Conservation (phyloP, 73 alveolate species). For the Paramecium sonneborni region DNA sequence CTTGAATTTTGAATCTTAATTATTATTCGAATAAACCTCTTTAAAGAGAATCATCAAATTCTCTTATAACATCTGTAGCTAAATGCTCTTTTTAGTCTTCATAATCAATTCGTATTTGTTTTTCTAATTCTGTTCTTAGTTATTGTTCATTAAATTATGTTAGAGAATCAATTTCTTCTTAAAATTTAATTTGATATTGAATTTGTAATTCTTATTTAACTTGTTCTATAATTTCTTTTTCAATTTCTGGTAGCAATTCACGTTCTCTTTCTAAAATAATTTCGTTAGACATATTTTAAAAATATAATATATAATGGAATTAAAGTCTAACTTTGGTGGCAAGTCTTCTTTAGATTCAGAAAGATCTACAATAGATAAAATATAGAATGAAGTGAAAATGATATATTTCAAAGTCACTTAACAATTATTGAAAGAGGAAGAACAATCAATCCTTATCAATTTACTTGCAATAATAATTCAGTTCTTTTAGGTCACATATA, state of each 20-base stretch:
- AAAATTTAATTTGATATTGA: background rate
- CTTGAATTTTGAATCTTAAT: conserved; percentile 14
- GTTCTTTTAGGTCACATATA: background rate
- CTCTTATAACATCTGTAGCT: background rate
- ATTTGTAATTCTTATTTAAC: background rate
- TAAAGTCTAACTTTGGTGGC: conserved; percentile 43
- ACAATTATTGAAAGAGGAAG: background rate
- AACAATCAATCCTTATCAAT: background rate
- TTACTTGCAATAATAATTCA: background rate
- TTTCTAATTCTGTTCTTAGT: background rate
- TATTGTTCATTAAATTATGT: background rate
- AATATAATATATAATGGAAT: conserved; percentile 7
- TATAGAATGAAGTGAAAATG: background rate
- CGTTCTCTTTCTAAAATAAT: conserved; percentile 21
- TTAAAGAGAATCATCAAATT: conserved; percentile 13
- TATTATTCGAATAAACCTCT: conserved; percentile 18
- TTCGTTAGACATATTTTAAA: conserved; percentile 35
- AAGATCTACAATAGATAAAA: background rate
- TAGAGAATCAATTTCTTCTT: background rate
- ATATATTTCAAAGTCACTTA: conserved; percentile 9
- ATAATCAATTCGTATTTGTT: background rate
- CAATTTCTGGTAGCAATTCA: conserved; percentile 32
- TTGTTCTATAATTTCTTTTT: background rate
- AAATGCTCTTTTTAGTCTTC: background rate
- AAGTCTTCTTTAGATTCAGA: background rate